phyloP scores from a whole-genome alignment of 2,329 filamentous ascomycete species.

The Talaromyces sp. region DNA sequence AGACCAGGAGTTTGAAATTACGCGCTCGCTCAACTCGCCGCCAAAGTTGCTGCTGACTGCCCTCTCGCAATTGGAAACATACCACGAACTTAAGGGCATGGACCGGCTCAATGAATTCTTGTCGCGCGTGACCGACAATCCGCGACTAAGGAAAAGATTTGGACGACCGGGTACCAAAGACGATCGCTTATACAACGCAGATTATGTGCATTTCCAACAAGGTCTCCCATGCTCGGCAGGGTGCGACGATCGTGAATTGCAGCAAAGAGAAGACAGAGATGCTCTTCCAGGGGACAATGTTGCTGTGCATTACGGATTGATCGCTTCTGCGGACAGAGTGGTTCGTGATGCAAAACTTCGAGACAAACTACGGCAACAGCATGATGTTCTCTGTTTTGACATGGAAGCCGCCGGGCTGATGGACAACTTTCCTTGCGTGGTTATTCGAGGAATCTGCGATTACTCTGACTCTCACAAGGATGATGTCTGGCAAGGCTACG shows the following conservation, averaged over 20 bases:
- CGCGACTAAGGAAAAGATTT: not conserved
- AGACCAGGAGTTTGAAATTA: not conserved
- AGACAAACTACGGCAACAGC: not conserved
- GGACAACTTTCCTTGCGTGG: not conserved
- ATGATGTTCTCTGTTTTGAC: not conserved
- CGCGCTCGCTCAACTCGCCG: not conserved
- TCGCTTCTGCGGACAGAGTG: not conserved
- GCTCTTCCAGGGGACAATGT: not conserved
- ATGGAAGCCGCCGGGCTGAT: not conserved
- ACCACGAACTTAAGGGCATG: not conserved
- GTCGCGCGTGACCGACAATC: not conserved
- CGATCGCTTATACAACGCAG: not conserved
- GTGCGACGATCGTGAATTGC: not conserved
- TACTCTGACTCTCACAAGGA: not conserved
- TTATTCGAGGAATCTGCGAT: conserved; percentile 1
- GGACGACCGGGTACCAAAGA: not conserved
- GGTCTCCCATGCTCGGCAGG: not conserved
- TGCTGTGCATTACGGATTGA: not conserved
- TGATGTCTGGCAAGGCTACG: not conserved
- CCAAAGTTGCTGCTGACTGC: not conserved
- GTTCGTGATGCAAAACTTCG: not conserved
- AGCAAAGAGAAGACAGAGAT: not conserved
- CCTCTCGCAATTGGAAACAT: not conserved
- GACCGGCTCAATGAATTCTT: not conserved
- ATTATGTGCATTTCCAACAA: not conserved